Evolutionary conservation across 2,329 filamentous ascomycete genomes (phyloP).

Genomic region (Xylariaceae sp.): DNA sequence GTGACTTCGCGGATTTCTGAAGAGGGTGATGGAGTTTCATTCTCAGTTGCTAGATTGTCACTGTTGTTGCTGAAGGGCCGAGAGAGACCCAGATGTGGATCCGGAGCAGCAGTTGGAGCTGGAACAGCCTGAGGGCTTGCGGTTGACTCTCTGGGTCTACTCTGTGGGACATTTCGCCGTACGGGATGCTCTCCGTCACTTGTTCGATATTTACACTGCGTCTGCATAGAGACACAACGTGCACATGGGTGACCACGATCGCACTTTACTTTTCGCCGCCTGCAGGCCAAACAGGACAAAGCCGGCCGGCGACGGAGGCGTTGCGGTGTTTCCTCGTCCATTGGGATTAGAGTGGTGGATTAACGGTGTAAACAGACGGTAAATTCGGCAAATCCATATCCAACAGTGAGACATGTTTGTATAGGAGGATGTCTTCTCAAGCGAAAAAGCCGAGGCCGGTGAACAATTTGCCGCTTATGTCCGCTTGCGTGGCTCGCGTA

Average conservation of each 20-base stretch:
- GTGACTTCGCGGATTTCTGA: no score
- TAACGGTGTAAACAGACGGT: neutral
- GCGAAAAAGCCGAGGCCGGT: neutral
- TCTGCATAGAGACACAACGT: conserved; percentile 32
- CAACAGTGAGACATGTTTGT: neutral
- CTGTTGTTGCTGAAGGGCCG: no score
- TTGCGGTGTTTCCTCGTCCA: conserved; percentile 17
- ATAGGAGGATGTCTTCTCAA: neutral
- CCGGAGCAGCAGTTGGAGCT: conserved; percentile 3
- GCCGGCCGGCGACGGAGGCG: conserved; percentile 33
- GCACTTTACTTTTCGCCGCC: conserved; percentile 44
- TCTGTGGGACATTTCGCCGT: neutral
- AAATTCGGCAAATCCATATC: neutral
- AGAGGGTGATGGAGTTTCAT: no score
- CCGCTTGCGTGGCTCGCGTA: neutral
- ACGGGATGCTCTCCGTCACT: conserved; percentile 10
- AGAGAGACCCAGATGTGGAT: no score
- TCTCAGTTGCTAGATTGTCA: no score
- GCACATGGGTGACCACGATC: conserved; percentile 39
- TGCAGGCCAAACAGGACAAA: conserved; percentile 40
- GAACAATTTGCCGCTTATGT: neutral
- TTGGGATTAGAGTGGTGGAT: no score
- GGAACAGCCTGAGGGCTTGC: conserved; percentile 9
- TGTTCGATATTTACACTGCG: conserved; percentile 30
- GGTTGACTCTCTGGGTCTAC: conserved; percentile 1